These are phyloP conservation scores for Penicillium polonicum DNA, from an alignment of 2,329 filamentous ascomycete genomes.

Conservation along the genomic window DNA sequence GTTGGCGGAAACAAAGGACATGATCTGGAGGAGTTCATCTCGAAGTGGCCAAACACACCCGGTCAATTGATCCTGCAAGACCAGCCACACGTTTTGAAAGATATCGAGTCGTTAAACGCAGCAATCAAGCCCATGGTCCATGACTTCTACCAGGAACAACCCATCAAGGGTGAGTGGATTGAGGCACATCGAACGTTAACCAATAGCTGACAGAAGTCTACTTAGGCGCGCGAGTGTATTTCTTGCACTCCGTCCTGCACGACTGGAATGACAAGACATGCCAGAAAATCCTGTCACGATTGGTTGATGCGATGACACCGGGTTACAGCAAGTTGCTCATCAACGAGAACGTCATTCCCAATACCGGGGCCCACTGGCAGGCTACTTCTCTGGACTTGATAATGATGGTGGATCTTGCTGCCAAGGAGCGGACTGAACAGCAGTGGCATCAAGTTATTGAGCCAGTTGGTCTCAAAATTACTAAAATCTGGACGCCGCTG, in stretches of 20 bases:
- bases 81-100: conserved; percentile 8
- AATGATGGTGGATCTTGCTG: conserved; percentile 39
- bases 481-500: conserved; percentile 1
- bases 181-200: no score
- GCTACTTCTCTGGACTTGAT: conserved; percentile 37
- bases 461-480: conserved; percentile 12
- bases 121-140: conserved; percentile 10
- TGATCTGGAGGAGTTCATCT: conserved; percentile 10
- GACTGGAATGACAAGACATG: conserved; percentile 26
- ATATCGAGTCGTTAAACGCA: not conserved
- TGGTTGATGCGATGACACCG: conserved; percentile 34
- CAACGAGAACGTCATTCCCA: conserved; percentile 46
- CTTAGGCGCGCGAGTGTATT: conserved; percentile 20
- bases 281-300: conserved; percentile 23
- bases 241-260: conserved; percentile 28
- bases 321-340: conserved; percentile 44
- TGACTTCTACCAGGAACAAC: conserved; percentile 34
- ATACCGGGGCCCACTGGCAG: conserved; percentile 32
- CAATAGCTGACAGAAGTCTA: not conserved
- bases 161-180: conserved; percentile 25
- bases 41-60: conserved; percentile 6
- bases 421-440: conserved; percentile 36
- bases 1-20: conserved; percentile 16
- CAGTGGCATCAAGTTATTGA: conserved; percentile 34
- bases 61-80: conserved; percentile 15